Conservation (phyloP, 2,329 filamentous ascomycete genomes). For the Ascocoryne sarcoides region DNA sequence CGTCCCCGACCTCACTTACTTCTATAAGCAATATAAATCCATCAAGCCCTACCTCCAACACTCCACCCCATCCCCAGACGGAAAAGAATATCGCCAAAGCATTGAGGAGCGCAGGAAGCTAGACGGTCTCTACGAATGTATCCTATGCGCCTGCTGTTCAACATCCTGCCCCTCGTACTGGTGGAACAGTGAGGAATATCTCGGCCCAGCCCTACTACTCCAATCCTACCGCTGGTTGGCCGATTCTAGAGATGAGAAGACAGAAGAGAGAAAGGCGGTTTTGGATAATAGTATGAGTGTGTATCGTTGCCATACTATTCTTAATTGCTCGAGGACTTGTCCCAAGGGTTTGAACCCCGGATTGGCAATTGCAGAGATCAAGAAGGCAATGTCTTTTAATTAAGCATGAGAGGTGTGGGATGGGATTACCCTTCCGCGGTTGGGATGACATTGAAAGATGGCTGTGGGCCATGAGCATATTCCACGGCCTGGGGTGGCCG, state of each 20-base stretch:
- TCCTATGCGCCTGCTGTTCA: constrained; percentile 97
- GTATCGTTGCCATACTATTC: constrained; percentile 98
- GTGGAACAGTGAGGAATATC: constrained; percentile 99
- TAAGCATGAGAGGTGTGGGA: no score
- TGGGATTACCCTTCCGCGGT: no score
- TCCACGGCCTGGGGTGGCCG: no score
- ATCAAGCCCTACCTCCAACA: constrained; percentile 98
- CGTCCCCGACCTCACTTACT: constrained; percentile 93
- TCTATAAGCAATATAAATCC: constrained; percentile 99
- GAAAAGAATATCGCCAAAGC: constrained; percentile 83
- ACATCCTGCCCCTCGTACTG: constrained; percentile 99
- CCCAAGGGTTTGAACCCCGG: constrained; percentile 98
- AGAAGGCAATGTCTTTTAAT: constrained; percentile 86
- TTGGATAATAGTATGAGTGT: constrained; percentile 98
- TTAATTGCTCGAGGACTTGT: constrained; percentile 96
- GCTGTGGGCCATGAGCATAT: no score
- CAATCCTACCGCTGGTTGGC: constrained; percentile 97
- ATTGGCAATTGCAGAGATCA: constrained; percentile 92
- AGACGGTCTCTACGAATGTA: constrained; percentile 97
- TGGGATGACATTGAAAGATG: no score
- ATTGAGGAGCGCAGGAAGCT: constrained; percentile 89
- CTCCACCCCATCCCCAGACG: constrained; percentile 74
- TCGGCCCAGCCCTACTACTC: constrained; percentile 90
- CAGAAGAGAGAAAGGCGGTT: constrained; percentile 75
- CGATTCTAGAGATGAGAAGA: constrained; percentile 90